Percentiles rank a stretch among this genome's conserved stretches.
Conservation (phyloP, 2,329 filamentous ascomycete species). For the Xylariales sp. region DNA sequence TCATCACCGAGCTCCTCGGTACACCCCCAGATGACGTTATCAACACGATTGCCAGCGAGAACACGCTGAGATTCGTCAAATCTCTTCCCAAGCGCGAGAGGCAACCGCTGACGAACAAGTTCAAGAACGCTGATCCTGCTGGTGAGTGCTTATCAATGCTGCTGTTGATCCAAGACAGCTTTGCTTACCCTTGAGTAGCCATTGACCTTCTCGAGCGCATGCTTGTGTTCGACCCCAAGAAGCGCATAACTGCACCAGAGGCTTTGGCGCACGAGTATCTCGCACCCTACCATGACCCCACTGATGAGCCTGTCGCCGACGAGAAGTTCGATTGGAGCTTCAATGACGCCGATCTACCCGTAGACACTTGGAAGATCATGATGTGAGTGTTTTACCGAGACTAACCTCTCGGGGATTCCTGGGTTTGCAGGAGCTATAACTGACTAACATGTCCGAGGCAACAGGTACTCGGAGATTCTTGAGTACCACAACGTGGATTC, state of each 20-base stretch:
- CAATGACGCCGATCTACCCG: constrained; percentile 93
- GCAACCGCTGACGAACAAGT: constrained; percentile 81
- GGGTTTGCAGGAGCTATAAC: neutral
- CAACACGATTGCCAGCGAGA: constrained; percentile 96
- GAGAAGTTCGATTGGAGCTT: constrained; percentile 99
- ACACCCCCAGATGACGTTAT: constrained; percentile 98
- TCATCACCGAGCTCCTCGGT: constrained; percentile 95
- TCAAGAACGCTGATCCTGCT: constrained; percentile 86
- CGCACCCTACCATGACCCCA: constrained; percentile 93
- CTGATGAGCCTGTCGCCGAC: constrained; percentile 89
- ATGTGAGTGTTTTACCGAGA: constrained; percentile 61
- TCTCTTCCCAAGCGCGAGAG: constrained; percentile 92
- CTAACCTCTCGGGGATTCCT: neutral
- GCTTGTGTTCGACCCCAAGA: constrained; percentile 98
- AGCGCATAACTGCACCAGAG: constrained; percentile 81
- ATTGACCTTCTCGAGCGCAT: constrained; percentile 93
- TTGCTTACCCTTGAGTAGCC: too few species aligned
- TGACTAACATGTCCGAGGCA: constrained; percentile 21
- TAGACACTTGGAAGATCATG: constrained; percentile 99
- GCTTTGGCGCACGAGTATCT: constrained; percentile 91
- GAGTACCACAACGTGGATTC: constrained; percentile 94
- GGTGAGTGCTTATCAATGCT: too few species aligned
- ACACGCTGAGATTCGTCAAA: constrained; percentile 95
- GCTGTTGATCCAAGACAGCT: too few species aligned
- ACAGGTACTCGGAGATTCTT: constrained; percentile 96